Base-by-base conservation (phyloP, 305 asterid genomes). In the Solanum hybrid region DNA sequence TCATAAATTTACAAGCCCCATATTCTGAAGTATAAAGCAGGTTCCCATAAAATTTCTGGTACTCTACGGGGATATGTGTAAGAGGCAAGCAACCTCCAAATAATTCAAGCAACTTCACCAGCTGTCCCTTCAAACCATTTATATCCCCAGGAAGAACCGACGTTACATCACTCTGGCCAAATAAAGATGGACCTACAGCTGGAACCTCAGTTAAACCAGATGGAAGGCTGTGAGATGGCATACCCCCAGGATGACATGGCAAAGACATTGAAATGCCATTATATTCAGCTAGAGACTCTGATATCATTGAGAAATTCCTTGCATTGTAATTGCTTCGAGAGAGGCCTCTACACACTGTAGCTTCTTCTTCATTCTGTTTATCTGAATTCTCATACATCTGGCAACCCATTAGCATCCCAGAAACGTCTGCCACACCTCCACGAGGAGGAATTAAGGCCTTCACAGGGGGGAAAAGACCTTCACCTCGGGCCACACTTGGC, bases 111-210 rank as follows among this genome's bases (percentile, higher is more conserved):
- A 97, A 90, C 86, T 94, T 96, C 38, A 95, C 95, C 89, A 97
- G 75, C 92, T 97, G 99, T 39, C 93, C 94, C 94, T 94, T 95
- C 93, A 97, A 93, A 81, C 97, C 99, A 88, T 93, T 94, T 39
- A 96, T 34, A 92, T 97, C 98, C 88, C 98, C 98, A 20, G 99
- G 98, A 90, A 93, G 97, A 31, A 97, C 98, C 98, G 95, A 95
- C 33, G 80, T 85, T 91, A 93, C 81, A 93, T 95, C 95, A 76
- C 91, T 88, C 61, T 92, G 92, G 78, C 89, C 91, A 13, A 91
- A 32, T 1, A 93, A 65, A 65, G 13, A 65, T 65, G 73, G 73
- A 65, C 6, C 73, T 65, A 65, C 80, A 88, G 92, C 75, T 89
- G 37, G 87, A 91, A 89, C 94, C 84, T 95, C 96, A 41, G 90